phyloP scores from a whole-genome alignment of 176 grass and related monocot species.

The Carex parvula region DNA sequence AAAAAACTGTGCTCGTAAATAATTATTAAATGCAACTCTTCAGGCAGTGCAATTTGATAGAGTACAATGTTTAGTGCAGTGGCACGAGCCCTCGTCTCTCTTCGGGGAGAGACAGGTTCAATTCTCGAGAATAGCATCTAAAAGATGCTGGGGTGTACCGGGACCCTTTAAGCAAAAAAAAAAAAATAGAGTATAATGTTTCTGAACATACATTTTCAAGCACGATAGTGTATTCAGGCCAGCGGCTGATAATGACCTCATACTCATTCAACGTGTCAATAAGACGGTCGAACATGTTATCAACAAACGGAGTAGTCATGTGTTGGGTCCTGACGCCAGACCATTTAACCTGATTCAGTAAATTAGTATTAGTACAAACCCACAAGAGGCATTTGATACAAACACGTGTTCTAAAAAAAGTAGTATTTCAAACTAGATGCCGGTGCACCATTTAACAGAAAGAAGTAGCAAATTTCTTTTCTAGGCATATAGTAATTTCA shows the following conservation, averaged over 20 bases:
- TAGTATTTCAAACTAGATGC: neutral
- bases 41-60: neutral
- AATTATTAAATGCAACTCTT: neutral
- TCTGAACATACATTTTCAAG: slow-evolving; percentile 85
- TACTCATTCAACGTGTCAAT: slow-evolving; percentile 83
- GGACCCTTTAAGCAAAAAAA: no score
- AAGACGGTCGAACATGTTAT: slow-evolving; percentile 86
- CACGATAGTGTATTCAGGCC: slow-evolving; percentile 93
- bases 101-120: no score
- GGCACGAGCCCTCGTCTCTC: no score
- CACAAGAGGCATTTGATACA: neutral
- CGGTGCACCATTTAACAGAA: neutral
- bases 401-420: neutral
- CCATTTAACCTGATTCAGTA: slow-evolving; percentile 78
- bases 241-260: slow-evolving; percentile 94
- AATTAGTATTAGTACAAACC: slow-evolving; percentile 5
- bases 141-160: no score
- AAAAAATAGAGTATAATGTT: neutral
- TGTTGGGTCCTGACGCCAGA: slow-evolving; percentile 88
- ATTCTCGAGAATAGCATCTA: no score
- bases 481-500: neutral
- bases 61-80: neutral
- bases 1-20: slow-evolving; percentile 26
- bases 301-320: slow-evolving; percentile 96
- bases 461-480: neutral